Base-by-base conservation (phyloP, 2,329 filamentous ascomycete genomes). In the Xylaria sp. region DNA sequence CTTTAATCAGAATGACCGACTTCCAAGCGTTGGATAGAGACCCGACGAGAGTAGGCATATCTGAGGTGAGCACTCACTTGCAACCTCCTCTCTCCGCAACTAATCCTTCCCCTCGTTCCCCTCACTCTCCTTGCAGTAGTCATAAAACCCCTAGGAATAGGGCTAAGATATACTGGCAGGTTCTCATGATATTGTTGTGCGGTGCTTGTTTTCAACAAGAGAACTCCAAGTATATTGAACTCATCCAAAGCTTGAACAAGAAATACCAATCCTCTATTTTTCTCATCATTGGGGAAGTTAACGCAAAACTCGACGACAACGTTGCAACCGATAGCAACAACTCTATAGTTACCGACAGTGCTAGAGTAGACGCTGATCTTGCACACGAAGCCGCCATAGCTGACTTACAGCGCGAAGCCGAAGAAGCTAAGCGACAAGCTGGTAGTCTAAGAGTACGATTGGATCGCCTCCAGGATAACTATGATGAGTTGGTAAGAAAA, bases 401-500 rank as follows among this genome's bases (percentile, higher is more conserved):
- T 15, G 76, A 79, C 51, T 75, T 86, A 37, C 78, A 82, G 51
- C 78, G 80, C 57, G 80, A 86, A 67, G 78, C 83, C 35, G 84
- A 87, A 15, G 75, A 78, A 5, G 77, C 84, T 45, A 84, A 80
- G 67, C 87, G 87, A 71, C 81, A 81, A 42, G 80, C 85, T 58
- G 86, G 85, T 45, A 84, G 87, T 72, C 82, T 86, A 64, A 83
- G 84, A 59, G 83, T 85, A 5, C 82, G 86, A 19, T 78, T 89
- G 52, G 86, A 87, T 60, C 81, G 85, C 70, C 77, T 89, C 17
- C 83, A 87, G 68, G 81, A 84, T 64, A 87, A 82, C 53, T 82
- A 92, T 65, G 88, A 92, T 65, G 85, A 82, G 40, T 75, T 87
- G 33, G 77, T 80, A 12, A 78, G 80, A 40, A 80, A 85, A 61